phyloP scores from a whole-genome alignment of 768 basidiomycete species.

The Postia placenta region DNA sequence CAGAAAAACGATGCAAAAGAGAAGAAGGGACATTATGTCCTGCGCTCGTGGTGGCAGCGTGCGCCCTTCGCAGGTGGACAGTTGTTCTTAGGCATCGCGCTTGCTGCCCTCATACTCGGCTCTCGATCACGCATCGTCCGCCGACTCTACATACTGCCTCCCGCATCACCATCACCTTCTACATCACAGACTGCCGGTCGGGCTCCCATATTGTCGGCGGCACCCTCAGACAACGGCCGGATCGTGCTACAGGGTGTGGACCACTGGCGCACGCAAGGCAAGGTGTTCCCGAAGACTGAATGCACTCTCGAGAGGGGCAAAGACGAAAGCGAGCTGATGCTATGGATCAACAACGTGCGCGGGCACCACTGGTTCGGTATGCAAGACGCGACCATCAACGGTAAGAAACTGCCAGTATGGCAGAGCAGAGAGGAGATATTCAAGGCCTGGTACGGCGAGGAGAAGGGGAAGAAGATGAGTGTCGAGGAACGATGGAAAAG shows the following conservation, averaged over 20 bases:
- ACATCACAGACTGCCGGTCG: not conserved
- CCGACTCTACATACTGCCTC: conserved; percentile 17
- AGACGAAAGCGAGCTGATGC: conserved; percentile 13
- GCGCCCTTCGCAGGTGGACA: conserved; percentile 11
- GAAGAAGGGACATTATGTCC: conserved; percentile 11
- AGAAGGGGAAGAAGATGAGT: conserved; percentile 12
- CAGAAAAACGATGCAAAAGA: not conserved
- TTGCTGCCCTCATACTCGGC: conserved; percentile 16
- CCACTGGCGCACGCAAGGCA: conserved; percentile 14
- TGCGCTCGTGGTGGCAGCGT: conserved; percentile 20
- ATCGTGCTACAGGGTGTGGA: conserved; percentile 17
- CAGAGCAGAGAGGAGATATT: conserved; percentile 14
- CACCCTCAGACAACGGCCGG: conserved; percentile 4
- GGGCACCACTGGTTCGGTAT: conserved; percentile 14
- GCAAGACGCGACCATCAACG: conserved; percentile 14
- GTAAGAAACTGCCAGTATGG: conserved; percentile 11
- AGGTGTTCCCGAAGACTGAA: conserved; percentile 10
- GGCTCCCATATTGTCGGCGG: not conserved
- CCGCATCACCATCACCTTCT: not conserved
- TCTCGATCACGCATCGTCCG: conserved; percentile 18
- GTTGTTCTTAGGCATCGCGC: conserved; percentile 11
- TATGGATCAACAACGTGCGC: conserved; percentile 10
- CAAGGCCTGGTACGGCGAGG: conserved; percentile 18
- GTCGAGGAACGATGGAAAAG: conserved; percentile 7
- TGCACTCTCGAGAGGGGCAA: conserved; percentile 10